Conservation (phyloP, 441 rosid genomes). For the Gossypium aridum region DNA sequence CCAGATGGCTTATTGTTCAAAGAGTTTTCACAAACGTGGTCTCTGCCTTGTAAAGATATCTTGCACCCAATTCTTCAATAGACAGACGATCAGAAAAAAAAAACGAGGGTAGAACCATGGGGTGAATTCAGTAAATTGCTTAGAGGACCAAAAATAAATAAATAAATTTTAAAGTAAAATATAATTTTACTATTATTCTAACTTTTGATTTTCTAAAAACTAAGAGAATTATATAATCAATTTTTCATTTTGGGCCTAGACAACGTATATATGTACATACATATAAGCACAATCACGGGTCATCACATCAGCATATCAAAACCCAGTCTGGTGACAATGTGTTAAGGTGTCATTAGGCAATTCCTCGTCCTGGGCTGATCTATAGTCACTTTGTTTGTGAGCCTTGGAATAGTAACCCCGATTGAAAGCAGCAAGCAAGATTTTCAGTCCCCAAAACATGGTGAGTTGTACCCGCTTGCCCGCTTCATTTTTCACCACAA, state of each 20-base stretch:
- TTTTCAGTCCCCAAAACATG: background rate
- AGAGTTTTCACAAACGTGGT: background rate
- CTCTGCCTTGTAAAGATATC: background rate
- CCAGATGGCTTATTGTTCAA: conserved; percentile 8
- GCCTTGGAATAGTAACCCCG: background rate
- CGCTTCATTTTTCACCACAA: background rate
- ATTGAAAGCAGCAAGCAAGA: background rate
- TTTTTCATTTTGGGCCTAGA: no score
- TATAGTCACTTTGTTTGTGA: background rate
- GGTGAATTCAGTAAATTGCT: no score
- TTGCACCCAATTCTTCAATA: no score
- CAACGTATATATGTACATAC: no score
- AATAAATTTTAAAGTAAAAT: no score
- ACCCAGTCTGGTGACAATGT: conserved; percentile 6
- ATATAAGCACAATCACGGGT: background rate
- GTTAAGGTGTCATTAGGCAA: background rate
- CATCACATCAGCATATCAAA: conserved; percentile 19
- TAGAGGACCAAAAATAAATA: no score
- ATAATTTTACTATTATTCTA: no score
- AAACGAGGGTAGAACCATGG: no score
- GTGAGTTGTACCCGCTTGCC: background rate
- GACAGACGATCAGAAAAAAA: background rate
- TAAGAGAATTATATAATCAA: no score
- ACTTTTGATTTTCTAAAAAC: no score
- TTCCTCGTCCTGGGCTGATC: background rate